Conservation (phyloP, 768 basidiomycete genomes). For the Lentinula guzmanii region DNA sequence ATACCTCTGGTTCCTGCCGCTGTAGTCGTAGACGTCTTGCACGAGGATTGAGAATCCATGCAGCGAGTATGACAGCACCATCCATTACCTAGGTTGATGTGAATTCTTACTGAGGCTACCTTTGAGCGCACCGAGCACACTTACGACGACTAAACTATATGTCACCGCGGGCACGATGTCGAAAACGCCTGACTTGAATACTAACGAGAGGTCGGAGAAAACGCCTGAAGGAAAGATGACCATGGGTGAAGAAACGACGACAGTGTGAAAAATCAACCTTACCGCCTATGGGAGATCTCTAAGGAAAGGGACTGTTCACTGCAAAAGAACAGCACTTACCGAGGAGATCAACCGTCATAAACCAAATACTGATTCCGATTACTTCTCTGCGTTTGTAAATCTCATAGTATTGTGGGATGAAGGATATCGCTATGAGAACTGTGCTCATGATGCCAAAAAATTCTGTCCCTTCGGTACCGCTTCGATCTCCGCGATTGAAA, state of each 20-base stretch:
- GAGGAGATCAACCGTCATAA: conserved; percentile 64
- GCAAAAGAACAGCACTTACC: background rate
- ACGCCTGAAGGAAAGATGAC: conserved; percentile 12
- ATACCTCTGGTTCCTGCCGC: background rate
- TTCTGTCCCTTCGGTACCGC: conserved; percentile 23
- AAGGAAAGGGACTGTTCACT: background rate
- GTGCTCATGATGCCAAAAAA: conserved; percentile 62
- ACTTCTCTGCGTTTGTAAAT: conserved; percentile 62
- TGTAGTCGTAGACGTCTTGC: conserved; percentile 18
- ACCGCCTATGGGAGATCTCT: background rate
- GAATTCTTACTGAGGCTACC: background rate
- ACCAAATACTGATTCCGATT: conserved; percentile 61
- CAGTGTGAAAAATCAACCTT: background rate
- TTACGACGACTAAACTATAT: conserved; percentile 43
- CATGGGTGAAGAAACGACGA: background rate
- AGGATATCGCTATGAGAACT: conserved; percentile 46
- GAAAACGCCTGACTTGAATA: conserved; percentile 36
- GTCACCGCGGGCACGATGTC: conserved; percentile 43
- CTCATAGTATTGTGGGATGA: conserved; percentile 70
- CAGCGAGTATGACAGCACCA: conserved; percentile 38
- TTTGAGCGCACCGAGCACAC: conserved; percentile 1
- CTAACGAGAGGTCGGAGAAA: conserved; percentile 47
- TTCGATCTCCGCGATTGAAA: conserved; percentile 18
- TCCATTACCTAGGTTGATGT: conserved; percentile 33
- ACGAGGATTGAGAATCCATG: conserved; percentile 42